Conservation (phyloP, 2,329 filamentous ascomycete species). For the Tolypocladium pustulatum region DNA sequence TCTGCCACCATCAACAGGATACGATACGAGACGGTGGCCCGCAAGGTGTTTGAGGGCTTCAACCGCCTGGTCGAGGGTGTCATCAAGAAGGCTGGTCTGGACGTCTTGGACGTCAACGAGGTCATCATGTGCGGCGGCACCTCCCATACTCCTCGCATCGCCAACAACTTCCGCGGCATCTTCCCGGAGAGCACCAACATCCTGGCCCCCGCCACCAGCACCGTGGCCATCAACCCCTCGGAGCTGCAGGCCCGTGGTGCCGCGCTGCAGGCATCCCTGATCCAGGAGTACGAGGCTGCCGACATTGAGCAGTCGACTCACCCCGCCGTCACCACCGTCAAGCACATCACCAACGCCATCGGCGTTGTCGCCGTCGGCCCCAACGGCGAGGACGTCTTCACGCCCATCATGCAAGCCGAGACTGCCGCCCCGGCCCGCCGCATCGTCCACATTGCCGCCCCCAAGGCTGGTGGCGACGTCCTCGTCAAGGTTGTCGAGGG, state of each 20-base stretch:
- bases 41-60: constrained; percentile 82
- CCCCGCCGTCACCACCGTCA: constrained; percentile 86
- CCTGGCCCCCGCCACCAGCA: constrained; percentile 69
- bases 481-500: constrained; percentile 84
- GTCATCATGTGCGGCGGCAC: constrained; percentile 88
- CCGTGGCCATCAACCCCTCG: constrained; percentile 80
- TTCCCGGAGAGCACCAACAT: constrained; percentile 75
- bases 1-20: constrained; percentile 84
- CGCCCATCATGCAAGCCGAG: constrained; percentile 71
- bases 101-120: constrained; percentile 88
- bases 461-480: constrained; percentile 76
- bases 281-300: constrained; percentile 86
- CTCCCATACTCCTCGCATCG: constrained; percentile 88
- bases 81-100: constrained; percentile 84
- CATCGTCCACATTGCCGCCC: constrained; percentile 65
- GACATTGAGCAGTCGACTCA: constrained; percentile 96
- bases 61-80: constrained; percentile 74
- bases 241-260: constrained; percentile 84
- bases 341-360: constrained; percentile 80
- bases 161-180: constrained; percentile 63
- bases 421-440: constrained; percentile 85
- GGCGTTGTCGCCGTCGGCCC: constrained; percentile 62
- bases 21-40: constrained; percentile 80
- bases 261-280: constrained; percentile 87
- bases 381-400: constrained; percentile 60